A percentile compares a stretch with the other conserved stretches of the same genome.
phyloP scores from a whole-genome alignment of 148 eudicot species.

The Cornus florida region DNA sequence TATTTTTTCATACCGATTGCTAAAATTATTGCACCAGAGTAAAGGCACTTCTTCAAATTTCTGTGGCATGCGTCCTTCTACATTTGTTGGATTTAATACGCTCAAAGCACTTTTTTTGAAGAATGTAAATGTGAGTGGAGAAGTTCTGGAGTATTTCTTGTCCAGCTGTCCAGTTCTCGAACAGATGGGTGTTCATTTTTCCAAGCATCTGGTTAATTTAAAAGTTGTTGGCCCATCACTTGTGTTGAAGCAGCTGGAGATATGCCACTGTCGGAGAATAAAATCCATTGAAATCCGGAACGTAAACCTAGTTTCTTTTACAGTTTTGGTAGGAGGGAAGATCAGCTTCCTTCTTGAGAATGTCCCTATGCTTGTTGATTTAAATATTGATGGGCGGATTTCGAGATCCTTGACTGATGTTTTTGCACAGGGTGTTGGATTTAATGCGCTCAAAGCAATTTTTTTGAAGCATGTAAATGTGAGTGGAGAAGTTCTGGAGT shows the following conservation, averaged over 20 bases:
- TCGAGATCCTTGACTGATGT: too few relatives aligned
- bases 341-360: not conserved
- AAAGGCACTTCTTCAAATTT: too few relatives aligned
- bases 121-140: conserved; percentile 3
- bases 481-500: not conserved
- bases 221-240: not conserved
- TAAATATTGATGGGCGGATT: not conserved
- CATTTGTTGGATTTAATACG: too few relatives aligned
- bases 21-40: too few relatives aligned
- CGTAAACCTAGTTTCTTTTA: conserved; percentile 4
- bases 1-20: too few relatives aligned
- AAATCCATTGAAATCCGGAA: not conserved
- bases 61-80: too few relatives aligned
- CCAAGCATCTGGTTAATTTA: not conserved
- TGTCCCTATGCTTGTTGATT: not conserved
- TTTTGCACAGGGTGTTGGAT: too few relatives aligned
- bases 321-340: not conserved
- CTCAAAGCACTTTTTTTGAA: too few relatives aligned
- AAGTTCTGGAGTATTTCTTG: conserved; percentile 7
- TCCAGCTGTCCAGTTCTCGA: conserved; percentile 5
- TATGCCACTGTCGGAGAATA: not conserved
- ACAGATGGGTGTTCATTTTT: not conserved
- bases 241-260: conserved; percentile 4
- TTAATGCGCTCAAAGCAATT: too few relatives aligned
- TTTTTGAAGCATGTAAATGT: not conserved